Base-by-base conservation (phyloP, 441 rosid species). In the Syzygium syzygioides region DNA sequence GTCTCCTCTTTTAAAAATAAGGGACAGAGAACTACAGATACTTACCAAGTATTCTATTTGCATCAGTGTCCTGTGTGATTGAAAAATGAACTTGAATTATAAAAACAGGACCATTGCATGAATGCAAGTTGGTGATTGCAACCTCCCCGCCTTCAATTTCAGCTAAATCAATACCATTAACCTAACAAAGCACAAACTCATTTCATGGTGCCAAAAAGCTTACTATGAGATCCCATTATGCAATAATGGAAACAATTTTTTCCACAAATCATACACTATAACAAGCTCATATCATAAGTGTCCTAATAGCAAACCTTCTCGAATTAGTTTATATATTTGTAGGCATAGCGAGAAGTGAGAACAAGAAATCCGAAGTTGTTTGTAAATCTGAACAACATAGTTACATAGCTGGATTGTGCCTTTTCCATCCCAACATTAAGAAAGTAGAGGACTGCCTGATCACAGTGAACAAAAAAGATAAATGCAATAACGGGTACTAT, bases 121-220 rank as follows among this genome's bases (percentile, higher is more conserved):
- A 95, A 87, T 90, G 94, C 90, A 95, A 92, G 90, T 95, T 95
- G 86, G 98, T 94, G 83, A 90, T 90, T 85, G 95, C 95, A 91
- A 93, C 94, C 92, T 95, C 96, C 41, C 98, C 96, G 53, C 96
- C 95, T 30, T 87, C 87, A 87, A 95, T 62, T 91, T 92, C 99
- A 88, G 97, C 93, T 92, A 97, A 91, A 92, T 95, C 92, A 23
- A 88, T 89, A 90, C 93, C 96, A 93, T 92, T 92, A 71, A 96
- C 97, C 98, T 96, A 89, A 89, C 55, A 86, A 55, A 79, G 85
- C 50, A 37, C n/a, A 45, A 37, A 32, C 59, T 19, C 23, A 87
- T 34, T 60, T 53, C 62, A 86, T 79, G 34, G 80, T 52, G n/a
- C 45, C 45, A 53, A 57, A 37, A 89, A 88, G 23, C 34, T 85